These are phyloP conservation scores for Pestalotiopsis fici DNA, from an alignment of 2,329 filamentous ascomycete species.

Conservation along the genomic window DNA sequence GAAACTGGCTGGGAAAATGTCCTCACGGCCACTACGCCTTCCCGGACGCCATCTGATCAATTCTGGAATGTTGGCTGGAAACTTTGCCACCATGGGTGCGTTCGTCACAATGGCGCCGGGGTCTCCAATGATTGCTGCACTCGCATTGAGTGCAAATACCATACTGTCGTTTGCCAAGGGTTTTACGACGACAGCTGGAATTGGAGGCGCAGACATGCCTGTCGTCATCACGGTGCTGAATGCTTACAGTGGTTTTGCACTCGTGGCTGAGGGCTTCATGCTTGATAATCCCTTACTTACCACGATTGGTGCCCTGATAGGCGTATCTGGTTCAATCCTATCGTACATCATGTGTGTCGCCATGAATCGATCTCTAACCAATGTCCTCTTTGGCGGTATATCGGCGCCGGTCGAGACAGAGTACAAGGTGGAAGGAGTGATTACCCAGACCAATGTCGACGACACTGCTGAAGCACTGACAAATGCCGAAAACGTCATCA, in stretches of 20 bases:
- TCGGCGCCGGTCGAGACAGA: constrained; percentile 62
- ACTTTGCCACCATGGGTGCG: constrained; percentile 80
- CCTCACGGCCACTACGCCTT: constrained; percentile 71
- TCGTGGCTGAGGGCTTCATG: constrained; percentile 92
- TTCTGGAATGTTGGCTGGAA: constrained; percentile 70
- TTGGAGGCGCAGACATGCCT: constrained; percentile 92
- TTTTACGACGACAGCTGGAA: constrained; percentile 83
- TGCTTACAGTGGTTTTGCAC: constrained; percentile 86
- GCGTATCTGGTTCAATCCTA: constrained; percentile 84
- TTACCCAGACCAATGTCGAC: constrained; percentile 77
- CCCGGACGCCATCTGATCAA: constrained; percentile 79
- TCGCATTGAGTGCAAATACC: constrained; percentile 75
- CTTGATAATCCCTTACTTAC: constrained; percentile 83
- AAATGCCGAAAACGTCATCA: constrained; percentile 82
- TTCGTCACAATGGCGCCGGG: constrained; percentile 83
- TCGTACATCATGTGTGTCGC: constrained; percentile 87
- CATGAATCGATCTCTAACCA: constrained; percentile 89
- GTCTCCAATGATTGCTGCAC: constrained; percentile 75
- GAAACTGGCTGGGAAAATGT: constrained; percentile 82
- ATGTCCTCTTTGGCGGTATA: constrained; percentile 86
- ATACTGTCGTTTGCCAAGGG: constrained; percentile 81
- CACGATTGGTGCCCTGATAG: constrained; percentile 83
- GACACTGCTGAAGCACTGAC: constrained; percentile 76
- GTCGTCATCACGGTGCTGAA: constrained; percentile 91
- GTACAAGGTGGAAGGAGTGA: constrained; percentile 76